Conservation (phyloP, 1,284 basidiomycete genomes). For the Fomitopsis pinicola region DNA sequence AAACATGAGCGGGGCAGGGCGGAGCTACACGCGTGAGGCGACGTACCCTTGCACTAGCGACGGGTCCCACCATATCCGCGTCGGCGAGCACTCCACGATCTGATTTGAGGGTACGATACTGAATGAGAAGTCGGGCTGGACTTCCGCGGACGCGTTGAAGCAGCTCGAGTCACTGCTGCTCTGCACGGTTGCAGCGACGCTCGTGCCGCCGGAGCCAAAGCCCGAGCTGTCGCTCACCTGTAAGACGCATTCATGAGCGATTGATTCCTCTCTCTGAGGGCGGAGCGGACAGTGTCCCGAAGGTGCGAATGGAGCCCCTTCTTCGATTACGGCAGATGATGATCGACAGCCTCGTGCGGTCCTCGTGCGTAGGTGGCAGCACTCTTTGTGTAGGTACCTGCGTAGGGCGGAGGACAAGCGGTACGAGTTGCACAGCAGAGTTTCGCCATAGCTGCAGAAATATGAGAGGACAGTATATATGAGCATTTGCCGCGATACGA, state of each 20-base stretch:
- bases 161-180: constrained; percentile 54
- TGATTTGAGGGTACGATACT: constrained; percentile 55
- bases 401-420: too few relatives aligned
- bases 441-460: too few relatives aligned
- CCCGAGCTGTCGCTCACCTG: constrained; percentile 68
- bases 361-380: too few relatives aligned
- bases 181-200: constrained; percentile 52
- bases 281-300: too few relatives aligned
- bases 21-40: not conserved
- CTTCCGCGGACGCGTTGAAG: constrained; percentile 42
- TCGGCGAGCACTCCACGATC: constrained; percentile 55
- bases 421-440: too few relatives aligned
- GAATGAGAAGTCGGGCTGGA: constrained; percentile 55
- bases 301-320: too few relatives aligned
- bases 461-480: too few relatives aligned
- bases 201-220: constrained; percentile 74
- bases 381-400: too few relatives aligned
- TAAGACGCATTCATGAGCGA: not conserved
- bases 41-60: constrained; percentile 51
- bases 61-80: constrained; percentile 61
- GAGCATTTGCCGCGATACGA: too few relatives aligned
- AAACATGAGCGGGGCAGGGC: not conserved
- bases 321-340: too few relatives aligned
- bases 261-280: too few relatives aligned
- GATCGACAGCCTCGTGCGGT: too few relatives aligned